Evolutionary conservation across 768 basidiomycete genomes (phyloP).

Genomic region (Rhizopogon vinicolor): DNA sequence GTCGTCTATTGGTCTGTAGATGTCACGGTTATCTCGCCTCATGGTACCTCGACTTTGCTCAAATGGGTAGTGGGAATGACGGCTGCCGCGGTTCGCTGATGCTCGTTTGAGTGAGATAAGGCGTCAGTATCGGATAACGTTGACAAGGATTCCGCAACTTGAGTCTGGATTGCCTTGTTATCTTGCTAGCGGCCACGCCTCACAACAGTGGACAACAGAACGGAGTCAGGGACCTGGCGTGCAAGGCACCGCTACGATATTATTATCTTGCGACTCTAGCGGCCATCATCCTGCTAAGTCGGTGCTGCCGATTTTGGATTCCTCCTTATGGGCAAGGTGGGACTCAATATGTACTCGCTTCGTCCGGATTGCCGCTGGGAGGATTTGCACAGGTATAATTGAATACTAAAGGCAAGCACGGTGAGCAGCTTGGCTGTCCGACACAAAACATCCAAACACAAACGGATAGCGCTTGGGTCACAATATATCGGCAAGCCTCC

Average conservation of each 20-base stretch:
- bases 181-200: too few relatives aligned
- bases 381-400: background rate
- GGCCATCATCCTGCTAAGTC: too few relatives aligned
- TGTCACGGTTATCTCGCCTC: background rate
- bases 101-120: too few relatives aligned
- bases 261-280: too few relatives aligned
- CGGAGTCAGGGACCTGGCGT: too few relatives aligned
- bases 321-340: too few relatives aligned
- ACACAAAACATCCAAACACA: background rate
- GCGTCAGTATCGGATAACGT: background rate
- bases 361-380: too few relatives aligned
- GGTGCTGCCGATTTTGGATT: too few relatives aligned
- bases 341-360: background rate
- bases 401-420: background rate
- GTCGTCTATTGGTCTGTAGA: background rate
- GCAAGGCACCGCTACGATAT: too few relatives aligned
- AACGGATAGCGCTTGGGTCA: slow-evolving; percentile 9
- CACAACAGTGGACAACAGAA: too few relatives aligned
- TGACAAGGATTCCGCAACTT: background rate
- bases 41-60: background rate
- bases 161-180: background rate
- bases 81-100: too few relatives aligned
- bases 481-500: slow-evolving; percentile 20
- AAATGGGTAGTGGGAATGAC: background rate
- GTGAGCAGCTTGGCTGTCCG: background rate